Percentiles rank a stretch among this genome's conserved stretches.
Evolutionary conservation across 495 filamentous ascomycete species (phyloP).

Genomic region (Pyrenopolyporus hunteri): DNA sequence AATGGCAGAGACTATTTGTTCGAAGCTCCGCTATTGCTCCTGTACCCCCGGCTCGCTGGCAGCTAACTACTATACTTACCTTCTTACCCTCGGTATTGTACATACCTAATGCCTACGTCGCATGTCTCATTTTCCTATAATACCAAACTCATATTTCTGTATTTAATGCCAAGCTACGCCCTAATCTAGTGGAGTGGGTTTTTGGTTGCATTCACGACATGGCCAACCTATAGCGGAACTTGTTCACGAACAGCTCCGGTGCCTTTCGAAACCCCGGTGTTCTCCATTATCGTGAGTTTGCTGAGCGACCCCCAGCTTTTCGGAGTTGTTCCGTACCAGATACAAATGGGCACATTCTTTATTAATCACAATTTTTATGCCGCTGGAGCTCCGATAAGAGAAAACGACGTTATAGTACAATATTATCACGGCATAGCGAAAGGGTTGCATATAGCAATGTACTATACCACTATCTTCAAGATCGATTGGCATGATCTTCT

Average conservation of each 20-base stretch:
- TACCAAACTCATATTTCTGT: constrained; percentile 12
- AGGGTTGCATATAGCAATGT: constrained; percentile 1
- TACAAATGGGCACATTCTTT: background rate
- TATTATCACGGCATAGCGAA: constrained; percentile 1
- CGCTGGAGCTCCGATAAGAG: background rate
- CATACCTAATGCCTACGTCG: no score
- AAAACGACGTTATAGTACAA: background rate
- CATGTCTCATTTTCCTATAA: no score
- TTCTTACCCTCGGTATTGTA: no score
- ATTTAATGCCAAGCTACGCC: constrained; percentile 19
- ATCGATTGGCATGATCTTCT: constrained; percentile 34
- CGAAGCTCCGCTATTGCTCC: constrained; percentile 11
- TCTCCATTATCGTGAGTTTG: constrained; percentile 28
- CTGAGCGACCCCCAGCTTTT: constrained; percentile 27
- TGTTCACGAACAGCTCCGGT: constrained; percentile 10
- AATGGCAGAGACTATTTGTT: constrained; percentile 10
- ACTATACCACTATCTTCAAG: constrained; percentile 5
- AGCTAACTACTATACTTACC: constrained; percentile 8
- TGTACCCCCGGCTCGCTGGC: constrained; percentile 19
- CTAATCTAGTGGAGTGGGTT: constrained; percentile 19
- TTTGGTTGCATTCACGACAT: constrained; percentile 24
- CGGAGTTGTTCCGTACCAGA: constrained; percentile 26
- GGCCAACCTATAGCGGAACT: constrained; percentile 17
- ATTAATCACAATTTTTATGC: background rate
- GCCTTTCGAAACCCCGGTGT: constrained; percentile 1